These are phyloP conservation scores for Syzygium aromaticum DNA, from an alignment of 345 rosid genomes.

Conservation along the genomic window DNA sequence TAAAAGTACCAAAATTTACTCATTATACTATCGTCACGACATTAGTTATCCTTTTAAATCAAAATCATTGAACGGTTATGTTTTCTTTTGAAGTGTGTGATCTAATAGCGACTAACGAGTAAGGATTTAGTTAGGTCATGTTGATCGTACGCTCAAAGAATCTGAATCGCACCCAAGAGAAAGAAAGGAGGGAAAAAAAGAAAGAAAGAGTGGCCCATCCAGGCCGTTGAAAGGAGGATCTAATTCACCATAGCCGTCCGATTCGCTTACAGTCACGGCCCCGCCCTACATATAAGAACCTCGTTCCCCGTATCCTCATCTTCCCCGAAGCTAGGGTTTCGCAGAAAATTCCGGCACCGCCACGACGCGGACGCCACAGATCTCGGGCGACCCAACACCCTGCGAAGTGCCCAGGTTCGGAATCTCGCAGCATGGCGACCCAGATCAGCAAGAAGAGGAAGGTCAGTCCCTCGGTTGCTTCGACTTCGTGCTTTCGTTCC, in stretches of 20 bases:
- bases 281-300: background rate
- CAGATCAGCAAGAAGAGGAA: slow-evolving; percentile 85
- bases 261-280: background rate
- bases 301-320: background rate
- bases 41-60: too few species aligned
- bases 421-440: slow-evolving; percentile 33
- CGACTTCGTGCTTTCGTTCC: background rate
- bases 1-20: too few species aligned
- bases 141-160: too few species aligned
- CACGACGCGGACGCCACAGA: background rate
- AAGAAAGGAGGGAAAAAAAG: background rate
- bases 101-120: too few species aligned
- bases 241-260: background rate
- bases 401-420: background rate
- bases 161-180: too few species aligned
- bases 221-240: background rate
- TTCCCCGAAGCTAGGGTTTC: background rate
- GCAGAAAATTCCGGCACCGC: background rate
- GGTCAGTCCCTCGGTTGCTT: slow-evolving; percentile 8
- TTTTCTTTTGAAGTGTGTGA: too few species aligned
- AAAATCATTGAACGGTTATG: too few species aligned
- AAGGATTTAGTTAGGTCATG: too few species aligned
- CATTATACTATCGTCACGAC: too few species aligned
- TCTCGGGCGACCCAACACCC: background rate
- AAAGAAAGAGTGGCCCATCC: background rate